These are phyloP conservation scores for Naganishia friedmannii DNA, from an alignment of 768 basidiomycete species.

Conservation along the genomic window DNA sequence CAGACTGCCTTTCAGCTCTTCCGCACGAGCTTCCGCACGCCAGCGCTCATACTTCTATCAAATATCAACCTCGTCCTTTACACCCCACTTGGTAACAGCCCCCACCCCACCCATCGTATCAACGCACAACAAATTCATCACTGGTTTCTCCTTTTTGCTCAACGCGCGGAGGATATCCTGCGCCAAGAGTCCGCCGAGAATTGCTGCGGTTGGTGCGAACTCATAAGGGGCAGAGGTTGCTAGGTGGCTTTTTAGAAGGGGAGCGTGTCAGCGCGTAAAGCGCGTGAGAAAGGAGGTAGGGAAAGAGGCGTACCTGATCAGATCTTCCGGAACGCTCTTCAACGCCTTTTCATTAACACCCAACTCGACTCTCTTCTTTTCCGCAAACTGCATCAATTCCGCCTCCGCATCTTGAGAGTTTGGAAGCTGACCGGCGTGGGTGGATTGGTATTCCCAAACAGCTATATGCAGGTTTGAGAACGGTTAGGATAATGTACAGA, in stretches of 20 bases:
- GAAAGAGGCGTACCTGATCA: slow-evolving; percentile 60
- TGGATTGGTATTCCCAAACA: slow-evolving; percentile 74
- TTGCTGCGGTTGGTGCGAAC: slow-evolving; percentile 89
- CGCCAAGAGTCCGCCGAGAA: slow-evolving; percentile 88
- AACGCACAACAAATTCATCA: slow-evolving; percentile 86
- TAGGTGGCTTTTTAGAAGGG: slow-evolving; percentile 63
- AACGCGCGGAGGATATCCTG: slow-evolving; percentile 92
- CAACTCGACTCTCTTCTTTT: slow-evolving; percentile 61
- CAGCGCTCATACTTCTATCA: no score
- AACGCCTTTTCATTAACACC: slow-evolving; percentile 60
- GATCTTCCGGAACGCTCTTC: slow-evolving; percentile 55
- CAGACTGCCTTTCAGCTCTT: no score
- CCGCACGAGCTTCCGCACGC: no score
- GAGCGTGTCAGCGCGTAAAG: no score
- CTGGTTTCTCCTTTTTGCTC: slow-evolving; percentile 83
- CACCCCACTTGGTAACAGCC: slow-evolving; percentile 41
- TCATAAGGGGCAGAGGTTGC: slow-evolving; percentile 71
- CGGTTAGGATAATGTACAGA: neutral
- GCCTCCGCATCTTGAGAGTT: slow-evolving; percentile 55
- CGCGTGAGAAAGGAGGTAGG: neutral
- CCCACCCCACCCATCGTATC: slow-evolving; percentile 56
- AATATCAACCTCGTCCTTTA: slow-evolving; percentile 41
- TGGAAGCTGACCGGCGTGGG: slow-evolving; percentile 63
- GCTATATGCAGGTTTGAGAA: slow-evolving; percentile 56
- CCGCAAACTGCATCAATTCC: slow-evolving; percentile 66